phyloP scores from a whole-genome alignment of 148 eudicot genomes.

The Fagopyrum esculentum region DNA sequence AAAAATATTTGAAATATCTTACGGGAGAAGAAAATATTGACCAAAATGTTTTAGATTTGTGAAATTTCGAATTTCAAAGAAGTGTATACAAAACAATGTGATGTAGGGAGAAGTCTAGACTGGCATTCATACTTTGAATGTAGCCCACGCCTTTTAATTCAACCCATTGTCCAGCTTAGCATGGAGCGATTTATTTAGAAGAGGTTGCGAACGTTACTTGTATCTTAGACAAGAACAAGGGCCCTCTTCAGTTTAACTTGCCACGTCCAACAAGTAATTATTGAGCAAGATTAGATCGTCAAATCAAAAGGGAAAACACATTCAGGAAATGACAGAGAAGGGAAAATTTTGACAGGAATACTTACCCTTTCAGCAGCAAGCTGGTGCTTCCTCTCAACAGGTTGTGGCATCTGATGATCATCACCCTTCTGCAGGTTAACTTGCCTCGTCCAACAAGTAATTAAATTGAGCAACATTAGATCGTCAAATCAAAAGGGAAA shows the following conservation, averaged over 20 bases:
- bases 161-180: conserved; percentile 51
- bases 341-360: too few species aligned
- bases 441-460: too few species aligned
- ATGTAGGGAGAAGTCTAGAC: conserved; percentile 81
- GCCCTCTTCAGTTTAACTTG: conserved; percentile 51
- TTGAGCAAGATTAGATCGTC: too few species aligned
- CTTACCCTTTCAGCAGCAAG: too few species aligned
- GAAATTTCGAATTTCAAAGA: not conserved
- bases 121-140: conserved; percentile 74
- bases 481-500: too few species aligned
- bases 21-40: not conserved
- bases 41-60: not conserved
- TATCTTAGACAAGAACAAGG: conserved; percentile 72
- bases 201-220: conserved; percentile 86
- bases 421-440: too few species aligned
- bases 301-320: too few species aligned
- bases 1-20: not conserved
- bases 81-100: not conserved
- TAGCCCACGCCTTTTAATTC: conserved; percentile 76
- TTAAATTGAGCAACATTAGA: too few species aligned
- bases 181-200: conserved; percentile 30
- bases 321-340: too few species aligned
- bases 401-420: too few species aligned
- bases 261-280: conserved; percentile 8
- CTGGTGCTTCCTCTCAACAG: too few species aligned